Evolutionary conservation across 169 alveolate genomes (phyloP).

Genomic region (Plasmodium falciparum): DNA sequence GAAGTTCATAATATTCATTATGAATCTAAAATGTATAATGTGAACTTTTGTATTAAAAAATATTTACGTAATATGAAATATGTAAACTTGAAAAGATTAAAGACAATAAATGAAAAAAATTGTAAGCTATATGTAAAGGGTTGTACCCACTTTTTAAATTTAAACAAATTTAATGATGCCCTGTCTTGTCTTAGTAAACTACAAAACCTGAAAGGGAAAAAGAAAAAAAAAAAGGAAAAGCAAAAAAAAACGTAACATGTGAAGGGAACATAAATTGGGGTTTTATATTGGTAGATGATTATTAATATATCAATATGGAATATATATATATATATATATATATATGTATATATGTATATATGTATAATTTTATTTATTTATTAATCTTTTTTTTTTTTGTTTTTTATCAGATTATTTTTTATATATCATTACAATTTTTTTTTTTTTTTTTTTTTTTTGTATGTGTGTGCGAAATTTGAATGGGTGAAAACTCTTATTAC

Average conservation of each 20-base stretch:
- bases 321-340: neutral
- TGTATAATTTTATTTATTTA: neutral
- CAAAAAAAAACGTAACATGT: neutral
- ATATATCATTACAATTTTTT: too few species aligned
- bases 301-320: too few species aligned
- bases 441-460: too few species aligned
- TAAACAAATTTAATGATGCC: constrained; percentile 22
- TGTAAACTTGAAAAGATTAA: constrained; percentile 57
- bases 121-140: constrained; percentile 39
- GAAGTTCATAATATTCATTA: constrained; percentile 4
- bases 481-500: too few species aligned
- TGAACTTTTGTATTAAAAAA: constrained; percentile 44
- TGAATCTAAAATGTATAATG: constrained; percentile 37
- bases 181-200: constrained; percentile 29
- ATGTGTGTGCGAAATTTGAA: too few species aligned
- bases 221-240: neutral
- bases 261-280: neutral
- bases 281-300: too few species aligned
- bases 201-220: constrained; percentile 9
- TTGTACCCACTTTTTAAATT: constrained; percentile 47
- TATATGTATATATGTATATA: neutral
- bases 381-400: neutral
- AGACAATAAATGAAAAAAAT: constrained; percentile 51
- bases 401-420: too few species aligned
- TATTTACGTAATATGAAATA: constrained; percentile 55